These are phyloP conservation scores for Alternaria sp. DNA, from an alignment of 2,329 filamentous ascomycete species.

Conservation along the genomic window DNA sequence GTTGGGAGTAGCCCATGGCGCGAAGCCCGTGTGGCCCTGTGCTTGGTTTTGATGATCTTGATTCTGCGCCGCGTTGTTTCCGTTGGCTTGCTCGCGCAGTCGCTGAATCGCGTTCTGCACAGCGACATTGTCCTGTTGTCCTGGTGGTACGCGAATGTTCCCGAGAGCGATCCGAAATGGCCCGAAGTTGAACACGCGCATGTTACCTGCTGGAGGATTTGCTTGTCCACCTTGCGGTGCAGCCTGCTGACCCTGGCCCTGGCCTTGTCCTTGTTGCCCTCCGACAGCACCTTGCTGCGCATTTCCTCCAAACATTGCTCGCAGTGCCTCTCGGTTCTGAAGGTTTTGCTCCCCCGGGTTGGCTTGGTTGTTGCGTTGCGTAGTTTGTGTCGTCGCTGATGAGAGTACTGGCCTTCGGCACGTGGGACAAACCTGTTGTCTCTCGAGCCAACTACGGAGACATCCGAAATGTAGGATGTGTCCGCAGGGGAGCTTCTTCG, in stretches of 20 bases:
- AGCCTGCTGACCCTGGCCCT: slow-evolving; percentile 13
- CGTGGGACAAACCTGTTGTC: slow-evolving; percentile 96
- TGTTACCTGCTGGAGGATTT: slow-evolving; percentile 34
- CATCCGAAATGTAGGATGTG: slow-evolving; percentile 95
- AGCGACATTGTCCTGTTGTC: slow-evolving; percentile 32
- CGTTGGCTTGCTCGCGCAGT: slow-evolving; percentile 30
- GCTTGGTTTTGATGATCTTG: slow-evolving; percentile 23
- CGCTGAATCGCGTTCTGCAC: slow-evolving; percentile 32
- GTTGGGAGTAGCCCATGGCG: slow-evolving; percentile 12
- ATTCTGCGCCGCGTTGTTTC: slow-evolving; percentile 32
- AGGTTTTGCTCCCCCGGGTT: slow-evolving; percentile 31
- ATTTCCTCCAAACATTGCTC: slow-evolving; percentile 28
- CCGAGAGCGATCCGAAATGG: slow-evolving; percentile 45
- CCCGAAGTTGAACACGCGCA: slow-evolving; percentile 48
- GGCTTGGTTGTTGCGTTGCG: slow-evolving; percentile 33
- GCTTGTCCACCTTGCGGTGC: slow-evolving; percentile 29
- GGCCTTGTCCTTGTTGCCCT: slow-evolving; percentile 21
- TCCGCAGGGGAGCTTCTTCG: slow-evolving; percentile 95
- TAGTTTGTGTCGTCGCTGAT: slow-evolving; percentile 35
- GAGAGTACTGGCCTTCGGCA: slow-evolving; percentile 82
- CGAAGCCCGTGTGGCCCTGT: slow-evolving; percentile 14
- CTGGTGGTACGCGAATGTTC: slow-evolving; percentile 40
- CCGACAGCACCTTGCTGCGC: slow-evolving; percentile 24
- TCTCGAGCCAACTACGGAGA: slow-evolving; percentile 94
- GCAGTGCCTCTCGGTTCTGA: slow-evolving; percentile 22